phyloP scores from a whole-genome alignment of 352 stramenopile genomes.

The Globisporangium echinulatum region DNA sequence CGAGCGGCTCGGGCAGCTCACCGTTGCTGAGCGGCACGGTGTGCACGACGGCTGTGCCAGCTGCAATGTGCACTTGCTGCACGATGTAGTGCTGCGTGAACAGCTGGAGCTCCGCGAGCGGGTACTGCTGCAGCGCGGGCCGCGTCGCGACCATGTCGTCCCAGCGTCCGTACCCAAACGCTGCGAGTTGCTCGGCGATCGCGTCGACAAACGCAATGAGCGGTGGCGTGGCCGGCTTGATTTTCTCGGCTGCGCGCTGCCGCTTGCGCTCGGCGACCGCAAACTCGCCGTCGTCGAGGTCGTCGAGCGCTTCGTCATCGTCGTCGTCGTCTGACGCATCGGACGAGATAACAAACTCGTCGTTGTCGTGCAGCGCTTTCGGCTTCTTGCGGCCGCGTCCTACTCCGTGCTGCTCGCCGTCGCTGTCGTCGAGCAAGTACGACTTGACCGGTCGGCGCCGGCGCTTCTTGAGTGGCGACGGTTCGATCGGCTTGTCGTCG shows the following conservation, averaged over 20 bases:
- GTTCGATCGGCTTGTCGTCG: constrained; percentile 52
- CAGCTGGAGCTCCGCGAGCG: constrained; percentile 27
- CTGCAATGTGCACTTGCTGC: constrained; percentile 37
- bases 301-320: constrained; percentile 42
- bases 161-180: constrained; percentile 84
- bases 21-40: constrained; percentile 9
- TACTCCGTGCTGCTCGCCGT: constrained; percentile 27
- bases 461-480: constrained; percentile 69
- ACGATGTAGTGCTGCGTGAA: constrained; percentile 48
- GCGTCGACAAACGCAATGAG: constrained; percentile 34
- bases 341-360: constrained; percentile 69
- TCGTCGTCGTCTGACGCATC: constrained; percentile 51
- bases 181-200: constrained; percentile 43
- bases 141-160: constrained; percentile 43
- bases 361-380: constrained; percentile 27
- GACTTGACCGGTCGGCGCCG: constrained; percentile 66
- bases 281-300: constrained; percentile 44
- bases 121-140: constrained; percentile 31
- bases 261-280: constrained; percentile 14
- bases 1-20: constrained; percentile 9
- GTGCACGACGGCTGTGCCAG: constrained; percentile 21
- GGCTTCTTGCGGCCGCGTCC: constrained; percentile 14
- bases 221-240: constrained; percentile 24
- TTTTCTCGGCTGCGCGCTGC: constrained; percentile 20
- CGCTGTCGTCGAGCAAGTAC: constrained; percentile 63